A percentile compares a stretch with the other conserved stretches of the same genome.
Evolutionary conservation across 768 basidiomycete genomes (phyloP).

Genomic region (Holtermannia corniformis): DNA sequence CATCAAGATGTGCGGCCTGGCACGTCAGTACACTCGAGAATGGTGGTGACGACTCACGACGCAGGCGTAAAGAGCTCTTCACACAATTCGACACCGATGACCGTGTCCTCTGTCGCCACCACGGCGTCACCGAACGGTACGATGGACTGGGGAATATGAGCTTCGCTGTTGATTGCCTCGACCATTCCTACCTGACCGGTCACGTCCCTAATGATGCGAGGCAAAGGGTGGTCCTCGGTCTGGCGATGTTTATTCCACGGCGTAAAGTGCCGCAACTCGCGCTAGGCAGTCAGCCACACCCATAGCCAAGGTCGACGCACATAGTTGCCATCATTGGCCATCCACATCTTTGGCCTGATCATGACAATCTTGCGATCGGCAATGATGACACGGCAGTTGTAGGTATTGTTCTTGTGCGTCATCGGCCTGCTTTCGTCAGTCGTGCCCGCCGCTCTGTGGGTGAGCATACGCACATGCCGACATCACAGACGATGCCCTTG

Average conservation of each 20-base stretch:
- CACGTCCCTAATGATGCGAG: constrained; percentile 74
- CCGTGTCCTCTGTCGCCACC: constrained; percentile 84
- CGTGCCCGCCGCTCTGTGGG: background rate
- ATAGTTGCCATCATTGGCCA: constrained; percentile 98
- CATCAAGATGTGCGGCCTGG: constrained; percentile 92
- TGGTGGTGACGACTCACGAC: constrained; percentile 50
- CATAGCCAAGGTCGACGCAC: constrained; percentile 51
- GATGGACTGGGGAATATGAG: constrained; percentile 51
- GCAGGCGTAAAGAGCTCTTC: constrained; percentile 96
- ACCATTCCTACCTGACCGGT: constrained; percentile 69
- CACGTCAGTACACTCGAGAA: background rate
- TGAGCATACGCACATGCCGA: constrained; percentile 70
- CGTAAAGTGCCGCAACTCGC: constrained; percentile 58
- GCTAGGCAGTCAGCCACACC: constrained; percentile 14
- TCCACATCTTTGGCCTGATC: constrained; percentile 99
- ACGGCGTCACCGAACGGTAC: constrained; percentile 96
- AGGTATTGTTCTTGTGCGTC: constrained; percentile 93
- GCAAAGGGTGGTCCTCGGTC: constrained; percentile 85
- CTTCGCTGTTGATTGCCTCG: background rate
- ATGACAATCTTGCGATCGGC: constrained; percentile 77
- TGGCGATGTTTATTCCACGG: constrained; percentile 86
- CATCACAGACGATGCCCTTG: constrained; percentile 82
- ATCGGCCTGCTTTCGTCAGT: constrained; percentile 64
- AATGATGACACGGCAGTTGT: constrained; percentile 89
- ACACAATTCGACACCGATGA: constrained; percentile 92